Evolutionary conservation across 306 rosid species (phyloP).

Genomic region (Cucurbita argyrosperma): DNA sequence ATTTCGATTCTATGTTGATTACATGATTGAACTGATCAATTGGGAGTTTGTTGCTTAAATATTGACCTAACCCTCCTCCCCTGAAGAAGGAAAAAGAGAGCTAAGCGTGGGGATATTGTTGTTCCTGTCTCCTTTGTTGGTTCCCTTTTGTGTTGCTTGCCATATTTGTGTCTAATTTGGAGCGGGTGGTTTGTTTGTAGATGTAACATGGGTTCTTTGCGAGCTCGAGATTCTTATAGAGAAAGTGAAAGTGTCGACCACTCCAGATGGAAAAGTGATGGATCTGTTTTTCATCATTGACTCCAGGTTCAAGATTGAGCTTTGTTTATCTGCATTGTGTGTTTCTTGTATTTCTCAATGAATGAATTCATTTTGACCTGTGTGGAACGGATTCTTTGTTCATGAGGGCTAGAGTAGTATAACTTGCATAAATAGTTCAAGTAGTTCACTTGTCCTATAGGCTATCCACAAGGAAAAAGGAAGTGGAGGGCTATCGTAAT

Average conservation of each 20-base stretch:
- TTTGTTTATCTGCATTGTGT: background rate
- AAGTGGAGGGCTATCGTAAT: background rate
- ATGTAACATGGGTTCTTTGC: constrained; percentile 76
- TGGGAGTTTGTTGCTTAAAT: background rate
- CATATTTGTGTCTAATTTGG: background rate
- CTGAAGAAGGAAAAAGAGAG: background rate
- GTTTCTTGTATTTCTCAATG: background rate
- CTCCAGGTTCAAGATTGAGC: constrained; percentile 34
- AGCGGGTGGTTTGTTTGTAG: constrained; percentile 22
- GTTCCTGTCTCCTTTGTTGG: background rate
- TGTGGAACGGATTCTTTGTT: background rate
- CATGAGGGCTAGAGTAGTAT: background rate
- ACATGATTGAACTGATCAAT: background rate
- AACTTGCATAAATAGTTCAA: background rate
- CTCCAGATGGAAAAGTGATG: constrained; percentile 91
- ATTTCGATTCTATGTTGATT: background rate
- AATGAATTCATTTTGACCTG: background rate
- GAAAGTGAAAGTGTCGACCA: constrained; percentile 89
- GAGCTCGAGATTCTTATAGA: constrained; percentile 69
- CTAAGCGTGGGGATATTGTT: background rate
- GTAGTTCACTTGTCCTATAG: background rate
- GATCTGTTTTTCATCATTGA: constrained; percentile 89
- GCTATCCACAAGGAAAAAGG: background rate
- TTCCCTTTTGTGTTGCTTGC: background rate
- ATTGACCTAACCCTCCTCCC: background rate